Evolutionary conservation across 2,329 filamentous ascomycete species (phyloP), one percentile per base, ranked within the genome.

Genomic region (Plectosphaerella cucumerina): DNA sequence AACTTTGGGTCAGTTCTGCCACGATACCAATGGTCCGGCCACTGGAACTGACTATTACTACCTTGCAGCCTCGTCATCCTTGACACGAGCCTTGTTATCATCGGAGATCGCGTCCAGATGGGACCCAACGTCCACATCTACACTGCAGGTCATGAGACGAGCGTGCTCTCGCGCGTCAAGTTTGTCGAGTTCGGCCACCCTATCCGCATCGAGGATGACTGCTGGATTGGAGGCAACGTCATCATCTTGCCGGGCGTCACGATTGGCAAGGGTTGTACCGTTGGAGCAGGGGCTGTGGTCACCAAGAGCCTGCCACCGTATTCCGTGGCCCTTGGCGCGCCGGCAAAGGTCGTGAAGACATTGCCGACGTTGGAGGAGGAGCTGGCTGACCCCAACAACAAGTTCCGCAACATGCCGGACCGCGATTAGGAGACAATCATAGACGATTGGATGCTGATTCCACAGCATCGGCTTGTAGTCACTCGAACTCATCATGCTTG

Each of bases 121-220:
- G 78, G 78, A 0, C 77, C 77, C 0, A 74, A 77, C 48, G 75
- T 80, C 3, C 69, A 62, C 48, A 76, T 81, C 20, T 77, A 76
- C 42, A 70, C 75, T 0, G 78, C 77, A 0, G 78, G 74, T 18
- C 78, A 81, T 52, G 74, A 78, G 53, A 67, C 70, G 0, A 75
- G 76, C 39, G 74, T 80, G 5, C 67, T 71, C 45, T 71, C 67
- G 34, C 67, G 75, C 6, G 62, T 70, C 15, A 70, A 75, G 6
- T 69, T 75, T 20, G 64, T 78, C 6, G 77, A 81, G 55, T 78
- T 72, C 51, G 74, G 74, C 0, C 66, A 67, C 34, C 71, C 73
- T 0, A 71, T 80, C 0, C 66, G 65, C 6, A 74, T 81, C 48
- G 75, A 75, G 6, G 62, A 72, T 34, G 72, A 74, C 44, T 71